phyloP scores from a whole-genome alignment of 257 asterid genomes.

The Osmanthus fragrans region DNA sequence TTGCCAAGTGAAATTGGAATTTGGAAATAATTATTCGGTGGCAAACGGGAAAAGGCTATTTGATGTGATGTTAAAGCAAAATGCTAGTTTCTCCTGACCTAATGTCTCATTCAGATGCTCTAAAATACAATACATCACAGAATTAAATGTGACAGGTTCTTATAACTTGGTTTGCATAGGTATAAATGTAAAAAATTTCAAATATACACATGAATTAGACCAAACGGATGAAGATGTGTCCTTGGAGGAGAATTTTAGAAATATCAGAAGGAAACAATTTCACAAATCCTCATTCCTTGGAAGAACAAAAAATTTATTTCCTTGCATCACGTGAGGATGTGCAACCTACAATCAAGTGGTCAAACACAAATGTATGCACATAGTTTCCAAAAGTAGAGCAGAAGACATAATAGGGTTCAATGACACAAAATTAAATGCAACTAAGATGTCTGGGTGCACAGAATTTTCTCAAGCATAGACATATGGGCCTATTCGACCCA shows the following conservation, averaged over 20 bases:
- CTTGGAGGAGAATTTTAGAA: neutral
- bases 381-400: slow-evolving; percentile 8
- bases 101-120: neutral
- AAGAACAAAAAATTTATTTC: neutral
- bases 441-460: neutral
- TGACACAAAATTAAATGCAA: neutral
- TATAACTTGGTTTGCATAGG: neutral
- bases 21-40: neutral
- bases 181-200: neutral
- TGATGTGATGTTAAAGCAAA: neutral
- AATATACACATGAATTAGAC: slow-evolving; percentile 1
- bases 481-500: neutral
- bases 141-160: neutral
- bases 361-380: neutral
- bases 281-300: neutral
- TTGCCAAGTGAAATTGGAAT: neutral
- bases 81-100: neutral
- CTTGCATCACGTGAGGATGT: neutral
- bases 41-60: neutral
- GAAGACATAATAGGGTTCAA: neutral
- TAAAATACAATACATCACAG: neutral
- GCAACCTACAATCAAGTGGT: neutral
- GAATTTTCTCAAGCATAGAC: neutral
- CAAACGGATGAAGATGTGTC: neutral
- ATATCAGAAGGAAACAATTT: neutral